Evolutionary conservation across 1,284 basidiomycete genomes (phyloP).

Genomic region (Prillingera fragicola): DNA sequence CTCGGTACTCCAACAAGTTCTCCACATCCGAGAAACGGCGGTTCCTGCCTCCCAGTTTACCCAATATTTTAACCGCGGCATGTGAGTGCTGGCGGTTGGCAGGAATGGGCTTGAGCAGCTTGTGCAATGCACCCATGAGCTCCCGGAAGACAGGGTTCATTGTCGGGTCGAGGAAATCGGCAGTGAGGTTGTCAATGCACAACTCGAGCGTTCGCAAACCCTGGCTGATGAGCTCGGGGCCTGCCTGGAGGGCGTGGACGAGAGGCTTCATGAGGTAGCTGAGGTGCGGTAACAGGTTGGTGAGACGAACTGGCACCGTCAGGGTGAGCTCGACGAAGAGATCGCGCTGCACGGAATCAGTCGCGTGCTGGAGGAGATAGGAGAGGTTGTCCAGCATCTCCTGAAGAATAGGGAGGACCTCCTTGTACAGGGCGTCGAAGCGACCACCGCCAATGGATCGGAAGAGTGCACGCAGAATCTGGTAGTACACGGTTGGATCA

Average conservation of each 20-base stretch:
- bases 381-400: slow-evolving; percentile 96
- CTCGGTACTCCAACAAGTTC: slow-evolving; percentile 65
- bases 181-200: slow-evolving; percentile 99
- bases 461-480: slow-evolving; percentile 90
- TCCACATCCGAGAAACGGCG: slow-evolving; percentile 80
- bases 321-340: slow-evolving; percentile 96
- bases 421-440: slow-evolving; percentile 93
- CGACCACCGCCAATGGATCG: slow-evolving; percentile 95
- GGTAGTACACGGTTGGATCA: slow-evolving; percentile 89
- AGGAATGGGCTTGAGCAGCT: slow-evolving; percentile 83
- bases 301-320: slow-evolving; percentile 91
- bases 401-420: slow-evolving; percentile 89
- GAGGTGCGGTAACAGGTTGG: slow-evolving; percentile 91
- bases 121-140: slow-evolving; percentile 89
- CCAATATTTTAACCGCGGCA: slow-evolving; percentile 92
- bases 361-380: slow-evolving; percentile 76
- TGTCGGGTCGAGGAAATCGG: slow-evolving; percentile 96
- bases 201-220: slow-evolving; percentile 94
- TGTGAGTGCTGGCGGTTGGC: slow-evolving; percentile 88
- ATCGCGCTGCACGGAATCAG: slow-evolving; percentile 66
- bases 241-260: slow-evolving; percentile 82
- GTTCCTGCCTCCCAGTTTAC: slow-evolving; percentile 94
- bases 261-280: slow-evolving; percentile 96
- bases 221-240: slow-evolving; percentile 86
- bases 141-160: slow-evolving; percentile 88